A percentile compares a stretch with the other conserved stretches of the same genome.
Conservation (phyloP, 2,329 filamentous ascomycete species). For the Colletotrichum abscissum region DNA sequence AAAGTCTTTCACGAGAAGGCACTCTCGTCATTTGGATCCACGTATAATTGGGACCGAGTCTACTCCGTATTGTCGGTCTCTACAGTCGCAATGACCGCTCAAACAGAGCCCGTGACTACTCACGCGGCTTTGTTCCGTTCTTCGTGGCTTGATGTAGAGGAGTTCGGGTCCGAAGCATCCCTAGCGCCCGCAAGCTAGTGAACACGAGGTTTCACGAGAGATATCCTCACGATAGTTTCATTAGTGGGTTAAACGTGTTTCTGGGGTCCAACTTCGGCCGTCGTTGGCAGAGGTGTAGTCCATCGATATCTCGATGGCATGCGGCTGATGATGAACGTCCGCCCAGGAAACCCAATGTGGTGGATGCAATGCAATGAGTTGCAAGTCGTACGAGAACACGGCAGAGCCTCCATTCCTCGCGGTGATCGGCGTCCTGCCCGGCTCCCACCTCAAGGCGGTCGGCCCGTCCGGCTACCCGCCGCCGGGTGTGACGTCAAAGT, state of each 20-base stretch:
- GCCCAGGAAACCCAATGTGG: background rate
- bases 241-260: background rate
- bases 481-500: background rate
- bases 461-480: background rate
- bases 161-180: background rate
- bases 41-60: background rate
- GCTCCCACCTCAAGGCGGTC: background rate
- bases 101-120: background rate
- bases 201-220: background rate
- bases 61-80: background rate
- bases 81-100: background rate
- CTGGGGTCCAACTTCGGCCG: background rate
- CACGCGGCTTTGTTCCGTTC: background rate
- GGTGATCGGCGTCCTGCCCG: background rate
- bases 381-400: background rate
- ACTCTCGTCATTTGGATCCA: background rate
- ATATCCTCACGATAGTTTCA: background rate
- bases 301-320: background rate
- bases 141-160: background rate
- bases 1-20: background rate
- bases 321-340: background rate
- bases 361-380: background rate
- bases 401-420: slow-evolving; percentile 1
- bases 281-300: too few relatives aligned
- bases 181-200: background rate